Conservation (phyloP, 2,329 filamentous ascomycete genomes). For the Diaporthe velutina region DNA sequence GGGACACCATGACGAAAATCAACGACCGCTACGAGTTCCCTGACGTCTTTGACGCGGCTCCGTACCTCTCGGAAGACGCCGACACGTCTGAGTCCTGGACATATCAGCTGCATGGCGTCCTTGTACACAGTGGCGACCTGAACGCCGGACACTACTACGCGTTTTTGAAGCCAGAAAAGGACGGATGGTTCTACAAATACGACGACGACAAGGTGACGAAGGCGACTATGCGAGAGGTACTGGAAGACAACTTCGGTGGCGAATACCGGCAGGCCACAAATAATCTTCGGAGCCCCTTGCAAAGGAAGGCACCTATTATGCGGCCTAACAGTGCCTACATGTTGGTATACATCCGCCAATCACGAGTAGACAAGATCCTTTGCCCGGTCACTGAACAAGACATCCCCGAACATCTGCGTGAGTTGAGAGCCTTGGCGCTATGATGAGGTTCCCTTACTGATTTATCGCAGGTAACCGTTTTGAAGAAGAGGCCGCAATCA, state of each 20-base stretch:
- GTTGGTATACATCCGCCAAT: slow-evolving; percentile 96
- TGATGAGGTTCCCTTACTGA: slow-evolving; percentile 28
- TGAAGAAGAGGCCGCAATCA: slow-evolving; percentile 82
- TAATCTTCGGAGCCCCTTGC: slow-evolving; percentile 58
- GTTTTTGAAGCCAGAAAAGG: slow-evolving; percentile 92
- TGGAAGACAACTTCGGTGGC: slow-evolving; percentile 97
- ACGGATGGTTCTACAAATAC: slow-evolving; percentile 96
- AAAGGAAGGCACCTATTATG: slow-evolving; percentile 71
- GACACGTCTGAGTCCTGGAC: slow-evolving; percentile 90
- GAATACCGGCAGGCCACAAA: slow-evolving; percentile 74
- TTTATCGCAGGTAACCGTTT: slow-evolving; percentile 73
- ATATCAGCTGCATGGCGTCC: slow-evolving; percentile 93
- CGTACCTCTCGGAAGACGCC: slow-evolving; percentile 87
- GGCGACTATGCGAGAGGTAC: slow-evolving; percentile 88
- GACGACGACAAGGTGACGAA: slow-evolving; percentile 98
- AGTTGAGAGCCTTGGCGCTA: slow-evolving; percentile 46
- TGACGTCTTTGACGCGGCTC: slow-evolving; percentile 84
- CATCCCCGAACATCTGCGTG: slow-evolving; percentile 85
- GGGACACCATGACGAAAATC: slow-evolving; percentile 99
- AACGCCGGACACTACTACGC: slow-evolving; percentile 99
- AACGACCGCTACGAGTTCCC: slow-evolving; percentile 94
- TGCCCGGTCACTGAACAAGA: slow-evolving; percentile 81
- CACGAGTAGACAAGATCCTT: slow-evolving; percentile 85
- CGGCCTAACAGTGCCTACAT: slow-evolving; percentile 93
- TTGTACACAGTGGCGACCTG: slow-evolving; percentile 96